These are phyloP conservation scores for Nigrograna mackinnonii DNA, from an alignment of 2,329 filamentous ascomycete species.

Conservation along the genomic window DNA sequence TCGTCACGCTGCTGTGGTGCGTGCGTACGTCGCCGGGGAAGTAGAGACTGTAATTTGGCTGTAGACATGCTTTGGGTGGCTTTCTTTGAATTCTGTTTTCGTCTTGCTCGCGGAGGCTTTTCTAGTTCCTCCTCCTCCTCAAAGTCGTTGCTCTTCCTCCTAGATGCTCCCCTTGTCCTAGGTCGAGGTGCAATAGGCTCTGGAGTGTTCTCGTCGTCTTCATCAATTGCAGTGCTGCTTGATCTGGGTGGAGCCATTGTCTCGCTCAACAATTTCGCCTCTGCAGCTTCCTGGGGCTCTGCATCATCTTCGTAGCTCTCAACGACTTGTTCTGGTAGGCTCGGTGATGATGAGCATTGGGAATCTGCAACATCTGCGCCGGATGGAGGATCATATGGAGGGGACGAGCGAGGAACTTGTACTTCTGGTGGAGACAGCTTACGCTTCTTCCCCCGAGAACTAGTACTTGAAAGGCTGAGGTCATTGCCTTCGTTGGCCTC, in stretches of 20 bases:
- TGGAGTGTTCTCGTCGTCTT: slow-evolving; percentile 20
- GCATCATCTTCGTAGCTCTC: slow-evolving; percentile 31
- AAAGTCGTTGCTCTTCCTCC: slow-evolving; percentile 18
- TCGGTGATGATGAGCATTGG: slow-evolving; percentile 38
- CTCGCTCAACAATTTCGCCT: slow-evolving; percentile 38
- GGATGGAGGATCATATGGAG: slow-evolving; percentile 32
- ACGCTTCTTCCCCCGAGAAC: slow-evolving; percentile 42
- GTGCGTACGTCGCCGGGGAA: slow-evolving; percentile 46
- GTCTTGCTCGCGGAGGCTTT: slow-evolving; percentile 14
- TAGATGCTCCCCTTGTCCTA: slow-evolving; percentile 18
- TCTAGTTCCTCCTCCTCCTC: slow-evolving; percentile 26
- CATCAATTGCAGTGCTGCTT: slow-evolving; percentile 37
- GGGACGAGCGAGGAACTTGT: slow-evolving; percentile 44
- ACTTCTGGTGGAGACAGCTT: slow-evolving; percentile 39
- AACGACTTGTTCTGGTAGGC: slow-evolving; percentile 33
- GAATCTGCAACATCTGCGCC: slow-evolving; percentile 30
- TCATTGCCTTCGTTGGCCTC: slow-evolving; percentile 27
- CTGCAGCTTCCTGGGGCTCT: slow-evolving; percentile 16
- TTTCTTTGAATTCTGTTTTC: slow-evolving; percentile 26
- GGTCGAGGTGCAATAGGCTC: slow-evolving; percentile 18
- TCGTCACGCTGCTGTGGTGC: slow-evolving; percentile 34
- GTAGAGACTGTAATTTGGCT: slow-evolving; percentile 47
- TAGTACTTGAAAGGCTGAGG: slow-evolving; percentile 31
- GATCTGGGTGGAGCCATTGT: slow-evolving; percentile 50
- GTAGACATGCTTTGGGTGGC: slow-evolving; percentile 40